Evolutionary conservation across 176 grass and related monocot species (phyloP).

Genomic region (Carex littledalei): DNA sequence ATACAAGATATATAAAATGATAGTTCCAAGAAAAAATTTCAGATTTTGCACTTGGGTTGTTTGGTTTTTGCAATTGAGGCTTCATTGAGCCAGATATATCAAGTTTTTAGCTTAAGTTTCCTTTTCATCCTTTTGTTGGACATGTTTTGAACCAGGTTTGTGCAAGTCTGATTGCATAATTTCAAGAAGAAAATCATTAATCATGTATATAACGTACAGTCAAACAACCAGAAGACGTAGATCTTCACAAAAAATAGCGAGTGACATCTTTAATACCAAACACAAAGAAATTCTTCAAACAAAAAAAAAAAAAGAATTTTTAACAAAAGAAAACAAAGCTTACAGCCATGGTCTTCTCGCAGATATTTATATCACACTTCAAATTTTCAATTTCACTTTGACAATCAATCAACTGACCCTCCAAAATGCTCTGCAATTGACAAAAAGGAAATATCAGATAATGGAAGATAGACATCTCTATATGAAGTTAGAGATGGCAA

Average conservation of each 20-base stretch:
- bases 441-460: not conserved
- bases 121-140: not conserved
- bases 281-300: not conserved
- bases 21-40: not conserved
- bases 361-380: conserved; percentile 22
- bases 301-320: not conserved
- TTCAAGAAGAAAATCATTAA: not conserved
- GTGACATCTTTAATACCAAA: not conserved
- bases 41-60: not conserved
- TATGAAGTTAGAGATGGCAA: not conserved
- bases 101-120: not conserved
- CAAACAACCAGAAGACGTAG: not conserved
- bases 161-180: not conserved
- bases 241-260: not conserved
- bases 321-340: conserved; percentile 6
- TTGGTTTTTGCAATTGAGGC: not conserved
- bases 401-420: no score
- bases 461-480: no score
- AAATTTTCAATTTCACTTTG: no score
- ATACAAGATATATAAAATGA: not conserved
- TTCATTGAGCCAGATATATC: not conserved
- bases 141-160: not conserved
- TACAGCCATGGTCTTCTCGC: conserved; percentile 49
- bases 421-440: no score
- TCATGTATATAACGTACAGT: not conserved